A percentile compares a stretch with the other conserved stretches of the same genome.
These are phyloP conservation scores for Puccinia coronata DNA, from an alignment of 1,284 basidiomycete species.

Conservation along the genomic window DNA sequence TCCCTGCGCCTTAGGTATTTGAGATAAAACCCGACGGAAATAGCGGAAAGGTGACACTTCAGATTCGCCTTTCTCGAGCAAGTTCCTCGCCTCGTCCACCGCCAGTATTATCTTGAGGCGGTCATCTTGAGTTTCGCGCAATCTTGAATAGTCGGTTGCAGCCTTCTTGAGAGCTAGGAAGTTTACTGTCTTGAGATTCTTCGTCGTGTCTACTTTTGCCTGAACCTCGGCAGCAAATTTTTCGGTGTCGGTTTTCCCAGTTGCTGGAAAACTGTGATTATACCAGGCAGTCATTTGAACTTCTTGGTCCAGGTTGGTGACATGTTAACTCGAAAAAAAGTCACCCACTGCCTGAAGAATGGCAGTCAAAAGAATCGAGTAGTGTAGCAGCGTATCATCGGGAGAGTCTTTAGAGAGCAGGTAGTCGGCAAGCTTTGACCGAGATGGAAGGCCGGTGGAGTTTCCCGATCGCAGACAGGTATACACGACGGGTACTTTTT, in stretches of 20 bases:
- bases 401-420: background rate
- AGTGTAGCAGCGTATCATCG: background rate
- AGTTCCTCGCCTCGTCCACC: background rate
- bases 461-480: background rate
- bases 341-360: background rate
- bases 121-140: background rate
- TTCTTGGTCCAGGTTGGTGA: background rate
- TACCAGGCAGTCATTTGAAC: conserved; percentile 1
- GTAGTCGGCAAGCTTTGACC: conserved; percentile 2
- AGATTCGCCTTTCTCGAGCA: background rate
- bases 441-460: background rate
- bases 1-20: background rate
- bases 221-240: conserved; percentile 1
- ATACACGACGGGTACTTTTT: background rate
- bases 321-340: background rate
- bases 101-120: background rate
- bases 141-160: background rate
- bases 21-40: background rate
- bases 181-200: background rate
- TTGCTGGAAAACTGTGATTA: background rate
- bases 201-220: background rate
- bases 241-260: background rate
- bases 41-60: too few relatives aligned
- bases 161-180: background rate
- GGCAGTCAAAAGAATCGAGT: background rate